phyloP scores from a whole-genome alignment of 805 yeast genomes.

The Maudiozyma turicensis region DNA sequence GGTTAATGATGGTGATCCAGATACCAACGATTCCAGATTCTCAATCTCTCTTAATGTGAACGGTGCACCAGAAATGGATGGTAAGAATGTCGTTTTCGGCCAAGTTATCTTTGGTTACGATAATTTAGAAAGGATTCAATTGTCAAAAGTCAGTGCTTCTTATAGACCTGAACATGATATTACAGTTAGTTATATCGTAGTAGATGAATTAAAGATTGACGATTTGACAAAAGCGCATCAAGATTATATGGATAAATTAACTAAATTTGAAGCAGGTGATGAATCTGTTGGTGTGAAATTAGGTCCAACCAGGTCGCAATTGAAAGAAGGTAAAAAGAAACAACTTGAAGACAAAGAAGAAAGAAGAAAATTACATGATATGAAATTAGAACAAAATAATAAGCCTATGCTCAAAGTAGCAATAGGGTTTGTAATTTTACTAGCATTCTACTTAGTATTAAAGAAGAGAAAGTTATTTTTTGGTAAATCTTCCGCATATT shows the following conservation, averaged over 20 bases:
- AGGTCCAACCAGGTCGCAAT: conserved; percentile 3
- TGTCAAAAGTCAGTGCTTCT: conserved; percentile 34
- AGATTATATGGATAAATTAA: conserved; percentile 16
- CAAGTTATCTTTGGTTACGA: conserved; percentile 63
- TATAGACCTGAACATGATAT: conserved; percentile 35
- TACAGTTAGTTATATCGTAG: conserved; percentile 29
- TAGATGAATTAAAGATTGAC: conserved; percentile 20
- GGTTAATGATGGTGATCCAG: conserved; percentile 54
- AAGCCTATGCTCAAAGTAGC: conserved; percentile 16
- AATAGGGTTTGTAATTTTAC: conserved; percentile 10
- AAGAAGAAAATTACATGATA: conserved; percentile 10
- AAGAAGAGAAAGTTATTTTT: neutral
- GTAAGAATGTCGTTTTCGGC: conserved; percentile 67
- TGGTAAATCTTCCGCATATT: neutral
- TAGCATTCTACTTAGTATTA: conserved; percentile 9
- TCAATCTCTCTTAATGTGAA: conserved; percentile 52
- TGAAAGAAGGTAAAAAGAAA: conserved; percentile 10
- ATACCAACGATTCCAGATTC: conserved; percentile 63
- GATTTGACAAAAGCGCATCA: conserved; percentile 13
- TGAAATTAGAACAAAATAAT: conserved; percentile 10
- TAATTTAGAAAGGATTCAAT: conserved; percentile 45
- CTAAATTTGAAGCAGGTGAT: conserved; percentile 23
- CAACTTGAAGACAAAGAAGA: conserved; percentile 5
- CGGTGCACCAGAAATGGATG: conserved; percentile 40
- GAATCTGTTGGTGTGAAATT: conserved; percentile 19